These are phyloP conservation scores for Globisporangium irregulare DNA, from an alignment of 352 stramenopile genomes.

Conservation along the genomic window DNA sequence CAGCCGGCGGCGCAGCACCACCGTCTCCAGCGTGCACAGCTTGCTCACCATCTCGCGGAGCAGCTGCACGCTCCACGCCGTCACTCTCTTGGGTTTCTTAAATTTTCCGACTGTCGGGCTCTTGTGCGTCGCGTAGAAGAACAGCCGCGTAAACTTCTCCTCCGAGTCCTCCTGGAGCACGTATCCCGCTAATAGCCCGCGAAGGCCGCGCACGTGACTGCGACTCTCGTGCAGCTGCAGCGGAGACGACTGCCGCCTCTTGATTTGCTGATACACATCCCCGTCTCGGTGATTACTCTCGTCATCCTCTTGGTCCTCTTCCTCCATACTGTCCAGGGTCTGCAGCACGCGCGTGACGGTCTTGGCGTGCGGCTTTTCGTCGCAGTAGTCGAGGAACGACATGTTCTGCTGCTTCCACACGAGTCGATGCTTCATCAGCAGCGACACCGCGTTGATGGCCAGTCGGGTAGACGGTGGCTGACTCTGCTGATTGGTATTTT, in stretches of 20 bases:
- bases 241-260: slow-evolving; percentile 8
- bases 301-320: slow-evolving; percentile 24
- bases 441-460: slow-evolving; percentile 48
- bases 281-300: background rate
- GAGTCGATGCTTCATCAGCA: slow-evolving; percentile 46
- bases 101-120: background rate
- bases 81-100: slow-evolving; percentile 22
- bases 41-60: slow-evolving; percentile 44
- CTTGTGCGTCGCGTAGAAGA: slow-evolving; percentile 48
- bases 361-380: slow-evolving; percentile 51
- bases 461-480: slow-evolving; percentile 27
- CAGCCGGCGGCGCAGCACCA: slow-evolving; percentile 52
- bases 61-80: slow-evolving; percentile 37
- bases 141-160: slow-evolving; percentile 58
- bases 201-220: slow-evolving; percentile 16
- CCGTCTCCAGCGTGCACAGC: slow-evolving; percentile 32
- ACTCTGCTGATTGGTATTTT: background rate
- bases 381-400: slow-evolving; percentile 59
- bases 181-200: slow-evolving; percentile 51
- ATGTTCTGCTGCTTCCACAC: slow-evolving; percentile 48
- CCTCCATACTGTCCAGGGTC: slow-evolving; percentile 41
- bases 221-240: slow-evolving; percentile 7
- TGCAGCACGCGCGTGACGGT: slow-evolving; percentile 61
- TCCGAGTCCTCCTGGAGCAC: slow-evolving; percentile 55
- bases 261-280: background rate